These are phyloP conservation scores for Adenanthera pavonina DNA, from an alignment of 306 rosid genomes.

Conservation along the genomic window DNA sequence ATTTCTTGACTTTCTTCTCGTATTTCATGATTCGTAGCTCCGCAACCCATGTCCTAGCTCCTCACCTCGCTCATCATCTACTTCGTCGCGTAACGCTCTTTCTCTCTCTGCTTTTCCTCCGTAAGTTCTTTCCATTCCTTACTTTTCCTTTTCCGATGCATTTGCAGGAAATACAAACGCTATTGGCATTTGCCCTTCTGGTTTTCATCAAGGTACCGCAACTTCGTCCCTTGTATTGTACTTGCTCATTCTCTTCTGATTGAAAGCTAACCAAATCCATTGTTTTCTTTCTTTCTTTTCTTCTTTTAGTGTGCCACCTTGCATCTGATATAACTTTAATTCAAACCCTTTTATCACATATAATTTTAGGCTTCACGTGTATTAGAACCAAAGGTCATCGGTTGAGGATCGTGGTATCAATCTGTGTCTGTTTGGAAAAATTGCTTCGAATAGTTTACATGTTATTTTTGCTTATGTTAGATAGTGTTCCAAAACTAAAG, in stretches of 20 bases:
- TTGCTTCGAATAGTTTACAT: not conserved
- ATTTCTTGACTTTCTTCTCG: slow-evolving; percentile 82
- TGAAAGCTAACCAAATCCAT: slow-evolving; percentile 8
- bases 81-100: slow-evolving; percentile 64
- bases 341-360: not conserved
- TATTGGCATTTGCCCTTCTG: slow-evolving; percentile 61
- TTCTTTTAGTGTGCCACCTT: not conserved
- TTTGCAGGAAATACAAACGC: slow-evolving; percentile 76
- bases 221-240: not conserved
- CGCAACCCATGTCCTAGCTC: slow-evolving; percentile 50
- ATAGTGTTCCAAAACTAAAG: not conserved
- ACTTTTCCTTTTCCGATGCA: not conserved
- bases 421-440: not conserved
- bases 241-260: not conserved
- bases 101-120: slow-evolving; percentile 13
- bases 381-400: not conserved
- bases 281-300: not conserved
- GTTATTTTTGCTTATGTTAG: not conserved
- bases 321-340: not conserved
- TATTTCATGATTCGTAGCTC: slow-evolving; percentile 75
- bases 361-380: not conserved
- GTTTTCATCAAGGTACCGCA: slow-evolving; percentile 67
- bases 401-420: not conserved
- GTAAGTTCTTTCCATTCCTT: not conserved
- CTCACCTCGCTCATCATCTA: slow-evolving; percentile 51